Base-by-base conservation (phyloP, 116 monocot species). In the Papilionanthe hybrid region DNA sequence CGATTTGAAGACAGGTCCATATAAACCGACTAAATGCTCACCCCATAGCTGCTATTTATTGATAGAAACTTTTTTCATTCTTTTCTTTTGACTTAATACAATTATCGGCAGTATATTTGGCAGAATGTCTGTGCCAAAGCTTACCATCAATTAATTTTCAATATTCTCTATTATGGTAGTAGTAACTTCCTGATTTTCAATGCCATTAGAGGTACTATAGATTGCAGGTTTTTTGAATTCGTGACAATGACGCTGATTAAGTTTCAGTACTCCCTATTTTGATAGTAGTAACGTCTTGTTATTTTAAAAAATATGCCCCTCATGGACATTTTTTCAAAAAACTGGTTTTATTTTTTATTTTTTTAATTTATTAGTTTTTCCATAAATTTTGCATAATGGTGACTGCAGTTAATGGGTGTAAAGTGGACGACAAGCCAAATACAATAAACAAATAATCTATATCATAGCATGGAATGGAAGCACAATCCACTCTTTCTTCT, bases 381-480 rank as follows among this genome's bases (percentile, higher is more conserved):
- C 37, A 2, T 2, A 37, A 37, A 37, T 2, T 37, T 37, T 37
- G 49, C 75, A 44, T 43, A 44, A 75, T 29, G 60, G 7, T 45
- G 48, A 11, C 8, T 4, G 17, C 1, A 42, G 28, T 75, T 75
- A 49, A 45, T 75, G 3, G 22, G 42, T 3, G n/a, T 6, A 75
- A 18, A 9, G 75, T 60, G n/a, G 22, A 22, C 60, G 23, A 60
- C 7, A 25, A 60, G 25, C 9, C 8, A 22, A n/a, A 25, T 60
- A 1, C 25, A 49, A 20, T 75, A 42, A 6, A 28, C 43, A 60
- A 23, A 25, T 12, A 74, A 75, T 32, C 28, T 12, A 23, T 7
- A 32, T 23, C 60, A 22, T 60, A 60, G 60, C 9, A 85, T 77
- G 72, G 29, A 78, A 63, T 71, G 57, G 78, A 81, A 43, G 72